phyloP scores from a whole-genome alignment of 495 filamentous ascomycete species.

The Bryoglossum gracile region DNA sequence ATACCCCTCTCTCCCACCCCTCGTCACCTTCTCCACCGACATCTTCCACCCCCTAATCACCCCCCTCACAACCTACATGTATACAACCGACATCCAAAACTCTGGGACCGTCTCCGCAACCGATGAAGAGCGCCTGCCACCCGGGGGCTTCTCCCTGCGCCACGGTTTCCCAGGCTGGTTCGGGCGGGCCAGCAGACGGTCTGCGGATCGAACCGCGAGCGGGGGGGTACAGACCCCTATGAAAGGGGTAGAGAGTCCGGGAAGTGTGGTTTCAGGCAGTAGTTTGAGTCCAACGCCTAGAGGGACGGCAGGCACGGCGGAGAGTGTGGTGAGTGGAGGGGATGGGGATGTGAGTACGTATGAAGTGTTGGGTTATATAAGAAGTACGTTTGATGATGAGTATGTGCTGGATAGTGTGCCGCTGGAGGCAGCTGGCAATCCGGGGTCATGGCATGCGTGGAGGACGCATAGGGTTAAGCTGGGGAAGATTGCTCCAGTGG shows the following conservation, averaged over 20 bases:
- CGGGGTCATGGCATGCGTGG: constrained; percentile 89
- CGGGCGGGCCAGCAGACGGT: constrained; percentile 31
- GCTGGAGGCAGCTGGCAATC: constrained; percentile 74
- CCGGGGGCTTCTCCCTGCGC: constrained; percentile 78
- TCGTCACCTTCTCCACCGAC: constrained; percentile 81
- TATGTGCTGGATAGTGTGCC: constrained; percentile 69
- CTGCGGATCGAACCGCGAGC: constrained; percentile 2
- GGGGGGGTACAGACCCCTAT: constrained; percentile 12
- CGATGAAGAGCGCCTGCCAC: constrained; percentile 73
- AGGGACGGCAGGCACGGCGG: constrained; percentile 3
- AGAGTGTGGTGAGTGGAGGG: constrained; percentile 8
- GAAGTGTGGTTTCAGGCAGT: background rate
- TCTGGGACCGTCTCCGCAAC: constrained; percentile 70
- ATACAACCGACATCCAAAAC: constrained; percentile 64
- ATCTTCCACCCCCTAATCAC: constrained; percentile 92
- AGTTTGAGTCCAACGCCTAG: constrained; percentile 18
- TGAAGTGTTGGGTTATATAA: constrained; percentile 71
- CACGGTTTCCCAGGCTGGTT: constrained; percentile 93
- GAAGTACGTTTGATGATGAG: constrained; percentile 71
- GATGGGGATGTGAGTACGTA: constrained; percentile 38
- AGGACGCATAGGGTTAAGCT: constrained; percentile 50
- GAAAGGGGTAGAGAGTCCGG: constrained; percentile 12
- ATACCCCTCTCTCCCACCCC: constrained; percentile 73
- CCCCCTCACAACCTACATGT: constrained; percentile 83
- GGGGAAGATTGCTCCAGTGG: constrained; percentile 11